These are phyloP conservation scores for Cryptosporidium sp. DNA, from an alignment of 169 alveolate species.

Conservation along the genomic window DNA sequence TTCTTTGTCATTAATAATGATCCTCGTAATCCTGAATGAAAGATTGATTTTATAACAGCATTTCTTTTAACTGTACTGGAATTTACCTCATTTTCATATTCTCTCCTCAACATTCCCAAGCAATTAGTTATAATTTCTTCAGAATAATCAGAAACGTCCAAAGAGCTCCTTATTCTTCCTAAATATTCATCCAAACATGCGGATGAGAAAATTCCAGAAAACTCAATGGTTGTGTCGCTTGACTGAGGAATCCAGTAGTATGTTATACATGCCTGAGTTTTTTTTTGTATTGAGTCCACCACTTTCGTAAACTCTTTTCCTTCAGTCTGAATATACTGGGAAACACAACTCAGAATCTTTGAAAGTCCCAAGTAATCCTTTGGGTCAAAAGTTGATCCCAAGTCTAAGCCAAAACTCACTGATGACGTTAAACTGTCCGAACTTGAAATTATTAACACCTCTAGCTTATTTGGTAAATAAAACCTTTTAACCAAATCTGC, in stretches of 20 bases:
- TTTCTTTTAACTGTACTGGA: not conserved
- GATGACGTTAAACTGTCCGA: conserved; percentile 4
- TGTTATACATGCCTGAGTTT: not conserved
- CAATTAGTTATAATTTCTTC: not conserved
- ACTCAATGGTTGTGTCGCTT: conserved; percentile 16
- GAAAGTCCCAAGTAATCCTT: conserved; percentile 17
- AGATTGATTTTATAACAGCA: not conserved
- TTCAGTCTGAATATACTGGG: conserved; percentile 15
- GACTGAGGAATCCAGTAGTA: conserved; percentile 54
- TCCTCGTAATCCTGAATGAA: not conserved
- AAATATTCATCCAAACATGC: conserved; percentile 32
- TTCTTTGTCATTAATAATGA: not conserved
- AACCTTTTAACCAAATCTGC: not conserved
- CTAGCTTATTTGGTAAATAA: conserved; percentile 6
- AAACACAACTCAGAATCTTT: conserved; percentile 13
- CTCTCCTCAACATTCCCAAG: not conserved
- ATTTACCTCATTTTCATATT: not conserved
- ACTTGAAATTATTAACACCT: conserved; percentile 17
- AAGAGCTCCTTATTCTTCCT: not conserved
- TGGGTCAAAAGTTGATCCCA: conserved; percentile 18
- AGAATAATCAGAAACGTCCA: not conserved
- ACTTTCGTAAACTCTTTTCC: not conserved
- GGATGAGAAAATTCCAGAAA: conserved; percentile 29
- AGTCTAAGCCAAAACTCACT: conserved; percentile 13
- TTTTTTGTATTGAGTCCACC: not conserved